These are phyloP conservation scores for Pyronema domesticum DNA, from an alignment of 495 filamentous ascomycete genomes.

Conservation along the genomic window DNA sequence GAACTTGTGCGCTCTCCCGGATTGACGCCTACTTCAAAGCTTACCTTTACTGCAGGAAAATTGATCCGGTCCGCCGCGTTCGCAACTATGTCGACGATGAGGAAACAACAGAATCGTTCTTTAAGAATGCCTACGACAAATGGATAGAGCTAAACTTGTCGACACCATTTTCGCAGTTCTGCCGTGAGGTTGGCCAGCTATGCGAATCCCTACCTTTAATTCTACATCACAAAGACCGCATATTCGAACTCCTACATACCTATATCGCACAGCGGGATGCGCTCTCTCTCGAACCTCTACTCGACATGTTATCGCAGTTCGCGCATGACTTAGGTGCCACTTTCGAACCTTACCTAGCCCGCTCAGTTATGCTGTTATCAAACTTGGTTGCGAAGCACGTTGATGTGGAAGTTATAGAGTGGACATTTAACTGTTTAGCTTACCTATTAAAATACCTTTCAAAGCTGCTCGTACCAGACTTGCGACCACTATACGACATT, in stretches of 20 bases:
- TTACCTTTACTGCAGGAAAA: conserved; percentile 26
- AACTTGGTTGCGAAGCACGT: conserved; percentile 43
- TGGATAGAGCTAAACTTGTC: conserved; percentile 87
- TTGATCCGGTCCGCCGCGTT: conserved; percentile 78
- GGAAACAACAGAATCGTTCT: conserved; percentile 56
- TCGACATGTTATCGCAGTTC: conserved; percentile 71
- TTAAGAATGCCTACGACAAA: conserved; percentile 60
- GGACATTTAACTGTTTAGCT: conserved; percentile 86
- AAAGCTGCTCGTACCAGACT: conserved; percentile 62
- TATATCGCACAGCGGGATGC: conserved; percentile 62
- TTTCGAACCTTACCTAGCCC: conserved; percentile 73
- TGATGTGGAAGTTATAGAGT: conserved; percentile 39
- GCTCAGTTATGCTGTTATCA: conserved; percentile 48
- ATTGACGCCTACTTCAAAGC: neutral
- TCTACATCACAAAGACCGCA: conserved; percentile 65
- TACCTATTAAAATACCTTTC: conserved; percentile 96
- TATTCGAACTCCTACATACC: conserved; percentile 58
- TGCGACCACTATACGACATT: conserved; percentile 63
- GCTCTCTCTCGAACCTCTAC: conserved; percentile 62
- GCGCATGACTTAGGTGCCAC: conserved; percentile 76
- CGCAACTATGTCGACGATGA: conserved; percentile 65
- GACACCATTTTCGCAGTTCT: conserved; percentile 55
- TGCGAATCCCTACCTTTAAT: conserved; percentile 85
- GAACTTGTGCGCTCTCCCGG: conserved; percentile 37
- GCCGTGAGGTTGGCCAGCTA: conserved; percentile 49